Percentiles rank a stretch among this genome's conserved stretches.
Evolutionary conservation across 2,329 filamentous ascomycete species (phyloP).

Genomic region (Amylocarpus encephaloides): DNA sequence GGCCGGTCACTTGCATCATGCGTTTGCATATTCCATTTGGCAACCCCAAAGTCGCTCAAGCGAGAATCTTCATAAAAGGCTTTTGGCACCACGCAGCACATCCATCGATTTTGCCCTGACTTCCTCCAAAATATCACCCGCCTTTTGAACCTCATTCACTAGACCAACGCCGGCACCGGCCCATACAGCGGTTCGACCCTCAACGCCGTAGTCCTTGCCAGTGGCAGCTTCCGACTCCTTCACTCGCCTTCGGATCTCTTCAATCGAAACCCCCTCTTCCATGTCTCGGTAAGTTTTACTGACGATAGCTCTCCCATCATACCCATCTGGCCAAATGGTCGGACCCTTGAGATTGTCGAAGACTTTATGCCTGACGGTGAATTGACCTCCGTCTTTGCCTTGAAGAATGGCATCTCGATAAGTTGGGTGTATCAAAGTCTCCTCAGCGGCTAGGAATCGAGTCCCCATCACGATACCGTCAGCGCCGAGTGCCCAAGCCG

Average conservation of each 20-base stretch:
- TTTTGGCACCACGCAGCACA: not conserved
- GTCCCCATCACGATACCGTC: constrained; percentile 44
- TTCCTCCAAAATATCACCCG: constrained; percentile 46
- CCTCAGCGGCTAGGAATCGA: constrained; percentile 40
- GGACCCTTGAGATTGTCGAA: constrained; percentile 50
- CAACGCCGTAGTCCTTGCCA: constrained; percentile 44
- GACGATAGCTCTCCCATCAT: constrained; percentile 51
- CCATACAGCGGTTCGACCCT: constrained; percentile 54
- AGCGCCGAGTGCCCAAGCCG: constrained; percentile 33
- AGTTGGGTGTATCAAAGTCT: constrained; percentile 40
- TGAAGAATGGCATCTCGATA: constrained; percentile 42
- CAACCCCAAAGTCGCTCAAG: too few species aligned
- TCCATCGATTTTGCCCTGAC: constrained; percentile 11
- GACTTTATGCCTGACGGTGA: constrained; percentile 43
- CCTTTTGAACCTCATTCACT: constrained; percentile 43
- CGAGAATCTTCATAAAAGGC: not conserved
- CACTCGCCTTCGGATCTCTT: constrained; percentile 38
- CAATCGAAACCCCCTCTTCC: constrained; percentile 32
- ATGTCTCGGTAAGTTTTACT: constrained; percentile 47
- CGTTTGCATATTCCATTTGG: too few species aligned
- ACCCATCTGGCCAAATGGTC: constrained; percentile 49
- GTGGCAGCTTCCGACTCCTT: constrained; percentile 40
- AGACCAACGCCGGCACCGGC: constrained; percentile 56
- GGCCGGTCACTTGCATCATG: too few species aligned
- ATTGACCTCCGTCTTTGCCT: constrained; percentile 43